Evolutionary conservation across 306 rosid species (phyloP).

Genomic region (Adenanthera pavonina): DNA sequence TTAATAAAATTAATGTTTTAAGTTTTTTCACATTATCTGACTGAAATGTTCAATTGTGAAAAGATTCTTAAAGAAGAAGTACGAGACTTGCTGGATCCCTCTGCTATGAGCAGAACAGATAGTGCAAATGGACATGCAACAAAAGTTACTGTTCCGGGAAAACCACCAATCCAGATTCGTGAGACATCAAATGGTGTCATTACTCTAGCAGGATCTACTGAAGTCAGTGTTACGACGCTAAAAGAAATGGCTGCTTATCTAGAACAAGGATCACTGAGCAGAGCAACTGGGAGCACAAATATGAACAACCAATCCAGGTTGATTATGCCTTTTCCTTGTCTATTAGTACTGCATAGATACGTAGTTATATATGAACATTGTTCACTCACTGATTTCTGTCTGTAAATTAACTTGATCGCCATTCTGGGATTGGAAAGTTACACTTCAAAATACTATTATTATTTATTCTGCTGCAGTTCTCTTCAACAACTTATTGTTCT

Average conservation of each 20-base stretch:
- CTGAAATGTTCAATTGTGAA: conserved; percentile 44
- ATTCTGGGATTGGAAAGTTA: conserved; percentile 6
- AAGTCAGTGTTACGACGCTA: conserved; percentile 80
- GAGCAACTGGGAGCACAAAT: conserved; percentile 99
- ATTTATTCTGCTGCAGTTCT: conserved; percentile 28
- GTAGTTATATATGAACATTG: no score
- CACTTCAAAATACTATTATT: conserved; percentile 25
- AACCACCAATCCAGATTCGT: conserved; percentile 97
- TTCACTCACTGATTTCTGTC: conserved; percentile 15
- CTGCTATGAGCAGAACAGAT: conserved; percentile 76
- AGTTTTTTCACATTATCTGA: conserved; percentile 46
- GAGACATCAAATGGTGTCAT: conserved; percentile 98
- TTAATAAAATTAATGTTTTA: conserved; percentile 14
- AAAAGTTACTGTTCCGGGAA: conserved; percentile 74
- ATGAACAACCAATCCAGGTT: conserved; percentile 99
- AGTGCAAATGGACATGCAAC: conserved; percentile 81
- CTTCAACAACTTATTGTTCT: conserved; percentile 43
- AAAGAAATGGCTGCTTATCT: conserved; percentile 98
- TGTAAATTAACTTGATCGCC: conserved; percentile 7
- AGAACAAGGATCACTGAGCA: conserved; percentile 92
- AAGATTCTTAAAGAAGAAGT: conserved; percentile 99
- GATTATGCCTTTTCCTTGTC: conserved; percentile 23
- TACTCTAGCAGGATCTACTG: conserved; percentile 97
- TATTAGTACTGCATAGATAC: neutral
- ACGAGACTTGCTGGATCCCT: conserved; percentile 87